Evolutionary conservation across 1,284 basidiomycete genomes (phyloP).

Genomic region (Rhodotorula sp.): DNA sequence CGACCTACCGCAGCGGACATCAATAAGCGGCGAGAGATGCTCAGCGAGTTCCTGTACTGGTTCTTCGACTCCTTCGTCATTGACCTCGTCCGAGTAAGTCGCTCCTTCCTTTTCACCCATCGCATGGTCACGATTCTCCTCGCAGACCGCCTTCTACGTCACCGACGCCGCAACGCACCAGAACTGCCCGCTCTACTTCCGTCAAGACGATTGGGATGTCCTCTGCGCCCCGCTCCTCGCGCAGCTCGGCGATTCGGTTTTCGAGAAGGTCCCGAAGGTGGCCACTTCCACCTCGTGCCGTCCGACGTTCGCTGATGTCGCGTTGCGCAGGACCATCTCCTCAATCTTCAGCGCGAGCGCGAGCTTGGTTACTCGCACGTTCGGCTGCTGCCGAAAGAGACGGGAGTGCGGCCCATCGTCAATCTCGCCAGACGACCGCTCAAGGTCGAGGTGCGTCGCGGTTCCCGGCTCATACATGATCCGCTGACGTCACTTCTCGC

Average conservation of each 20-base stretch:
- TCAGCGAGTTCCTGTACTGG: constrained; percentile 87
- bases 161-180: constrained; percentile 86
- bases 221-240: constrained; percentile 77
- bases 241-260: constrained; percentile 55
- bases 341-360: constrained; percentile 52
- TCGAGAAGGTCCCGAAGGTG: constrained; percentile 48
- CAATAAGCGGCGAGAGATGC: constrained; percentile 68
- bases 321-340: constrained; percentile 56
- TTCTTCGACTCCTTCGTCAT: constrained; percentile 83
- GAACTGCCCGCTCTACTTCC: constrained; percentile 86
- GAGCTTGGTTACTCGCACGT: constrained; percentile 80
- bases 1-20: constrained; percentile 63
- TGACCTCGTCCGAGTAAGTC: constrained; percentile 69
- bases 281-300: constrained; percentile 10
- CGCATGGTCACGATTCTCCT: neutral
- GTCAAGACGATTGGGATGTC: constrained; percentile 88
- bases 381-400: constrained; percentile 88
- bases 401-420: constrained; percentile 89
- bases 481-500: neutral
- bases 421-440: constrained; percentile 71
- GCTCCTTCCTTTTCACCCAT: no score
- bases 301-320: neutral
- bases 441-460: constrained; percentile 35
- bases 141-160: constrained; percentile 85
- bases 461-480: neutral